Evolutionary conservation across 2,329 filamentous ascomycete genomes (phyloP).

Genomic region (Aspergillus costaricaensis): DNA sequence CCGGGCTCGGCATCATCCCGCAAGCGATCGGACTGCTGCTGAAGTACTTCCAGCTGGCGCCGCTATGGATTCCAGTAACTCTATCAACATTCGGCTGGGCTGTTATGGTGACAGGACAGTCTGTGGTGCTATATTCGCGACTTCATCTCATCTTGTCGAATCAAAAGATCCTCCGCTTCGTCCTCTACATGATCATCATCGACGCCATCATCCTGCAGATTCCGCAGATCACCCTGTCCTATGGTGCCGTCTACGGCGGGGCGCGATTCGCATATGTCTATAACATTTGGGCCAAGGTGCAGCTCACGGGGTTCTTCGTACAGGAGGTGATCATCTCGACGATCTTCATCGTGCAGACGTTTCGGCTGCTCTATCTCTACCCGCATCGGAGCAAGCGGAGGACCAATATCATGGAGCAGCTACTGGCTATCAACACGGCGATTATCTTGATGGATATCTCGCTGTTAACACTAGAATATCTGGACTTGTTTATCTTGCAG

Average conservation of each 20-base stretch:
- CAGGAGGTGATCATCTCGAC: conserved; percentile 48
- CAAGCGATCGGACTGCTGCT: conserved; percentile 50
- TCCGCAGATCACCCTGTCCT: conserved; percentile 56
- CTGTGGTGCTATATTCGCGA: conserved; percentile 62
- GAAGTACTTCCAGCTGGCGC: conserved; percentile 42
- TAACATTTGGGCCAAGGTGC: conserved; percentile 43
- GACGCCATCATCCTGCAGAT: conserved; percentile 56
- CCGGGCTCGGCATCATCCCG: conserved; percentile 45
- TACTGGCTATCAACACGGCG: conserved; percentile 50
- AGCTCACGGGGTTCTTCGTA: conserved; percentile 44
- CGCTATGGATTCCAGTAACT: conserved; percentile 36
- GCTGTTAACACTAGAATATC: conserved; percentile 44
- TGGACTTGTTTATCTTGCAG: conserved; percentile 45
- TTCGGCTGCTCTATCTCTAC: conserved; percentile 43
- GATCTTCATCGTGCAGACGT: conserved; percentile 55
- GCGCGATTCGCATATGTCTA: conserved; percentile 35
- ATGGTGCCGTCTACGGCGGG: conserved; percentile 34
- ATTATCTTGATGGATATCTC: conserved; percentile 50
- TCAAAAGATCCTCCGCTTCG: conserved; percentile 47
- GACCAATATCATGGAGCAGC: conserved; percentile 47
- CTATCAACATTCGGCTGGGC: conserved; percentile 56
- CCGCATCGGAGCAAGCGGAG: conserved; percentile 36
- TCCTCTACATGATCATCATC: conserved; percentile 59
- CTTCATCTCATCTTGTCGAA: conserved; percentile 60
- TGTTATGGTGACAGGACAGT: conserved; percentile 62